Base-by-base conservation (phyloP, 2,329 filamentous ascomycete genomes). In the Nemania bipapillata region DNA sequence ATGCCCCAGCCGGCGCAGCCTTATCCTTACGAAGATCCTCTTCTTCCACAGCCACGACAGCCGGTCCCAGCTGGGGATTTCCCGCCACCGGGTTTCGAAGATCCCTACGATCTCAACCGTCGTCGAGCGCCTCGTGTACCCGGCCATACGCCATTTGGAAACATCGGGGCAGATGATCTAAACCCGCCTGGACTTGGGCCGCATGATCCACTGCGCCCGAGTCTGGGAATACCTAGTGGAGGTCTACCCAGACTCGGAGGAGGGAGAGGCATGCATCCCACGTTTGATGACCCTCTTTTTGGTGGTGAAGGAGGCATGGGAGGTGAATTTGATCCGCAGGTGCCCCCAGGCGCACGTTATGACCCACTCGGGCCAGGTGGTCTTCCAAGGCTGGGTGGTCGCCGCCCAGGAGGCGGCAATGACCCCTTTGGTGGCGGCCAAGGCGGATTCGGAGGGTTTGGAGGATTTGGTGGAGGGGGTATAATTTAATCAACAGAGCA, bases 221-320 rank as follows among this genome's bases (percentile, higher is more conserved):
- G 87, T 2, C 87, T 93, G 63, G 87, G 89, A 6, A 87, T 88
- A 32, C 84, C 86, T 26, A 85, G 87, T 55, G 82, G 87, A n/a
- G 86, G 88, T 0, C 80, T 89, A 4, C 83, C 85, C 24, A 82
- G 85, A n/a, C 83, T 85, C 0, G 87, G 88, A 15, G 87, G 89
- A 22, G 86, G 86, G 11, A 89, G 91, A 12, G 96, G 96, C 0
- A 99, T 99, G 96, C 92, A 97, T 80, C 96, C 96, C 0, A 97
- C 94, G 0, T 96, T 97, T 78, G 93, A 97, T 74, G 94, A 98
- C 77, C 93, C 93, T 6, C 80, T 97, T 55, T 97, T 97, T 77
- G 86, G 86, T 5, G 91, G 90, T 0, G 80, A 79, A 12, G 52
- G 49, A 9, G 83, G 83, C 6, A 85, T 83, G 1, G 80, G 83